Conservation (phyloP, 495 filamentous ascomycete genomes). For the Parathielavia appendiculata region DNA sequence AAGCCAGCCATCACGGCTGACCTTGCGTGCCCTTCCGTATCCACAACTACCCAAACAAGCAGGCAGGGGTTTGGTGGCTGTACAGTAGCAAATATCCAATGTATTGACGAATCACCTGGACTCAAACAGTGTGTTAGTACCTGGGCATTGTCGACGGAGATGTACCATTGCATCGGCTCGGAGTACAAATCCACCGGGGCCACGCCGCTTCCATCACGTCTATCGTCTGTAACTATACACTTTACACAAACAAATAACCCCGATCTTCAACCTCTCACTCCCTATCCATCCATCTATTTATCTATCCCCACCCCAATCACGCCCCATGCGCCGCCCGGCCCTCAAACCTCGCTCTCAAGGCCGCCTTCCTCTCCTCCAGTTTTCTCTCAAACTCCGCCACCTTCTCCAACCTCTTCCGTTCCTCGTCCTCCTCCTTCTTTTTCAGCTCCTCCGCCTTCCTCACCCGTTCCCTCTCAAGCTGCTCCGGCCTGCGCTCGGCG, state of each 20-base stretch:
- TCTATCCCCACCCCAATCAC: slow-evolving; percentile 3
- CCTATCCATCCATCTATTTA: too few species aligned
- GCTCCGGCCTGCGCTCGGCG: slow-evolving; percentile 76
- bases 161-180: too few species aligned
- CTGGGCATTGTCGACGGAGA: too few species aligned
- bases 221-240: not conserved
- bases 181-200: too few species aligned
- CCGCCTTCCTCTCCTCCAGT: slow-evolving; percentile 36
- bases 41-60: not conserved
- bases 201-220: not conserved
- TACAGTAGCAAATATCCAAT: slow-evolving; percentile 2
- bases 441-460: slow-evolving; percentile 59
- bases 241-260: not conserved
- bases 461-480: slow-evolving; percentile 68
- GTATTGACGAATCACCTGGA: not conserved
- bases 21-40: not conserved
- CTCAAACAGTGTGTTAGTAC: too few species aligned
- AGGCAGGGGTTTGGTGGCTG: slow-evolving; percentile 1
- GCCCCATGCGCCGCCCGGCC: not conserved
- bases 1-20: not conserved
- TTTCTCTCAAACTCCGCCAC: slow-evolving; percentile 49
- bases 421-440: slow-evolving; percentile 50
- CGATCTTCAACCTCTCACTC: not conserved
- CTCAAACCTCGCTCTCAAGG: slow-evolving; percentile 9
- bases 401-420: slow-evolving; percentile 45